phyloP scores from a whole-genome alignment of 306 rosid genomes.

The Acacia melanoxylon region DNA sequence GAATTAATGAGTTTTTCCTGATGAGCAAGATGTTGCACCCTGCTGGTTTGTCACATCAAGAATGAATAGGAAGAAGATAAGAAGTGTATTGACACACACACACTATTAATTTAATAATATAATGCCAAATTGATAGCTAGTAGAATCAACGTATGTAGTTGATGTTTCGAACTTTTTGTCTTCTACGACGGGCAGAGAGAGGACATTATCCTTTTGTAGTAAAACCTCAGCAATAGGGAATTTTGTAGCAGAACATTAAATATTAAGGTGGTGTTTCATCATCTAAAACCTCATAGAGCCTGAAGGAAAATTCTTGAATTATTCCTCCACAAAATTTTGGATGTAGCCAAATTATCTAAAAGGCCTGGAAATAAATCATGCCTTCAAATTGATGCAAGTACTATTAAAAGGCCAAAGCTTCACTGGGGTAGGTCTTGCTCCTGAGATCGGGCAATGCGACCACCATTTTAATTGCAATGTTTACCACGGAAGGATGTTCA shows the following conservation, averaged over 20 bases:
- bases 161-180: neutral
- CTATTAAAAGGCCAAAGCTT: too few relatives aligned
- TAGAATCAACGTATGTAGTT: neutral
- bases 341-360: too few relatives aligned
- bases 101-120: neutral
- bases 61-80: neutral
- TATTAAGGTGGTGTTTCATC: neutral
- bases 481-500: too few relatives aligned
- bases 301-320: neutral
- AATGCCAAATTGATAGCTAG: neutral
- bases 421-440: too few relatives aligned
- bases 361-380: neutral
- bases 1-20: neutral
- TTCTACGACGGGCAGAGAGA: neutral
- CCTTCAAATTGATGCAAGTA: too few relatives aligned
- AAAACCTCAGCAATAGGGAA: neutral
- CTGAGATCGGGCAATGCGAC: too few relatives aligned
- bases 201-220: neutral
- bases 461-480: too few relatives aligned
- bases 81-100: neutral
- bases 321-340: neutral
- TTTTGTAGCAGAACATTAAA: neutral
- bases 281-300: too few relatives aligned
- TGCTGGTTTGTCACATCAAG: neutral
- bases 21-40: neutral